These are phyloP conservation scores for Myxozyma lipomycoides DNA, from an alignment of 805 yeast genomes.

Conservation along the genomic window DNA sequence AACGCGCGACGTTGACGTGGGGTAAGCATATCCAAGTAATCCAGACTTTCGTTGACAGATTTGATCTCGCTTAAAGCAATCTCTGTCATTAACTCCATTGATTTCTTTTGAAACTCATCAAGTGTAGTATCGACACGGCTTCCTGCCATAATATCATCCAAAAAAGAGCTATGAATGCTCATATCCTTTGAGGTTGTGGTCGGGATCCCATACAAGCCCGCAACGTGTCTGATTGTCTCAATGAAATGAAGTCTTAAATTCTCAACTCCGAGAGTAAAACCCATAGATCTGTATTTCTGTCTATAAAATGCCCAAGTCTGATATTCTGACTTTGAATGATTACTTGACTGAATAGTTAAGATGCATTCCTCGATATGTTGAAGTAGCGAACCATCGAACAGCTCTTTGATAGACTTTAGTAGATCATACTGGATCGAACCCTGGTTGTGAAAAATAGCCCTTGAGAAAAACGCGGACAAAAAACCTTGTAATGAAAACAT, in stretches of 20 bases:
- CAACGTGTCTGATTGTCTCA: conserved; percentile 30
- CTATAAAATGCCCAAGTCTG: conserved; percentile 13
- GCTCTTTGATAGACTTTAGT: neutral
- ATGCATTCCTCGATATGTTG: conserved; percentile 16
- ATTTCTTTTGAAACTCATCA: neutral
- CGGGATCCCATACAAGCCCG: conserved; percentile 31
- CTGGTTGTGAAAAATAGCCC: conserved; percentile 4
- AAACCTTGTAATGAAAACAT: conserved; percentile 36
- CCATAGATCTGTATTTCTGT: conserved; percentile 8
- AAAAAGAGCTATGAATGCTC: conserved; percentile 8
- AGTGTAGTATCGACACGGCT: neutral
- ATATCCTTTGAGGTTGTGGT: conserved; percentile 24
- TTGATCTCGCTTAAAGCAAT: conserved; percentile 42
- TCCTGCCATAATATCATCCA: conserved; percentile 7
- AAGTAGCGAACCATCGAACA: conserved; percentile 6
- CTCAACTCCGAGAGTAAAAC: conserved; percentile 34
- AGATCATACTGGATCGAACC: conserved; percentile 5
- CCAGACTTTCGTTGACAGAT: conserved; percentile 54
- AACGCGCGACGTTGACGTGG: conserved; percentile 48
- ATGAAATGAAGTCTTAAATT: conserved; percentile 21
- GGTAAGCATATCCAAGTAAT: conserved; percentile 52
- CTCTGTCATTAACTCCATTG: conserved; percentile 22
- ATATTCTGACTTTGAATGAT: neutral
- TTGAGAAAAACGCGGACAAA: conserved; percentile 35
- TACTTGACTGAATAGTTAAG: conserved; percentile 9